Evolutionary conservation across 441 rosid species (phyloP), one percentile per base, ranked within the genome.

Genomic region (Syzygium syzygioides): DNA sequence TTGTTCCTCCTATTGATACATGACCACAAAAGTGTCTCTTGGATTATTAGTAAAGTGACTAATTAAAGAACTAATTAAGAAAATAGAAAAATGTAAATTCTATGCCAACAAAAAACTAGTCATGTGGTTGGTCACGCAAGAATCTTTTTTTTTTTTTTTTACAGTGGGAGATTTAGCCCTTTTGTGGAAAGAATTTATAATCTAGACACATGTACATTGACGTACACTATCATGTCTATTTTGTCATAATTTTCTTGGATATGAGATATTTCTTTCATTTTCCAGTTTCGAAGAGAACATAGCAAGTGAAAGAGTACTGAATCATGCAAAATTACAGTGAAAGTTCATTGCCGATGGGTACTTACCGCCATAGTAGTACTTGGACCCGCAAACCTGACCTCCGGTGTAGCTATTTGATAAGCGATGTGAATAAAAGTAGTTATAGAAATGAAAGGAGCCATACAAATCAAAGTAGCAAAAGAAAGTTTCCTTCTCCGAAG

Each of bases 381-480:
- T 17, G 41, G 25, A 32, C 32, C 0, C 45, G 41, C 45, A 66
- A 66, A 32, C 79, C 25, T 30, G 9, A 60, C 0, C 11, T 14
- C 71, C 37, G 0, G 0, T 0, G 3, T 0, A 5, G 2, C 3
- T 2, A 57, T 0, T 0, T 0, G 0, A 0, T 13, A 60, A 60
- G 32, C 66, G 32, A 60, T 0, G 2, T 4, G 19, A 62, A 14
- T 0, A 0, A 62, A 62, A 62, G 68, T n/a, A 0, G 0, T 1
- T n/a, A 8, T 62, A 0, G 19, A 62, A 1, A 0, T n/a, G 1
- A 30, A 66, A 66, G 79, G 4, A 0, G 2, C 0, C 0, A 17
- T 17, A 32, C 3, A 0, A 32, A 66, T 32, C 1, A 17, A 66
- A 64, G 41, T 17, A 64, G 45, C 79, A 66, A 66, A 66, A 66